Evolutionary conservation across 257 asterid species (phyloP), one percentile per base, ranked within the genome.

Genomic region (Jasminum sambac): DNA sequence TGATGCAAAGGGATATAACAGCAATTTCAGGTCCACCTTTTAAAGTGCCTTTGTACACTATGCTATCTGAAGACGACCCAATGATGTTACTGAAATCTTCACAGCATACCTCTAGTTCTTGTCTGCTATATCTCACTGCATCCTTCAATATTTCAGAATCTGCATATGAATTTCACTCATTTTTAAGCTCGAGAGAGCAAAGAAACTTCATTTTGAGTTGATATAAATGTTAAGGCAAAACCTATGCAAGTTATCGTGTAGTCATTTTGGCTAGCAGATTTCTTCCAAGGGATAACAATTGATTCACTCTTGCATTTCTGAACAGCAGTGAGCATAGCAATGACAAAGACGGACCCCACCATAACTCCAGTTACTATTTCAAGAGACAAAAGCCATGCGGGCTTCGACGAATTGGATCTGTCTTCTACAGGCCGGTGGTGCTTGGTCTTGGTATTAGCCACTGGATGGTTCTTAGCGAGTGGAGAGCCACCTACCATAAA

Each of bases 81-180:
- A 94, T 86, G 24, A 94, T 88, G 78, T 94, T 94, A 85, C 98
- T 94, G 78, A 94, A 94, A 78, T 91, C 98, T 84, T 94, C 98
- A 36, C 98, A 94, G 17, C 97, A 97, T 19, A 78, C 83, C 74
- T 85, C 96, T 43, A 94, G 96, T 64, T 94, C 98, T 69, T 89
- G 89, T 64, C 95, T 81, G 74, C 84, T 84, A 78, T 87, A 89
- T 78, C 84, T 85, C 24, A 43, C 68, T 2, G 87, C 92, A 74
- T 88, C 89, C 84, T 86, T 87, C 76, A 91, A 85, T 76, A 79
- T 52, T 59, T 85, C 97, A 8, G 96, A 78, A 84, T 94, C 98
- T 91, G 89, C 60, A 79, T 19, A 67, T 46, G 59, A 39, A 58
- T 21, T 65, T 74, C 30, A 43, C 67, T 64, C n/a, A 11, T 11